These are phyloP conservation scores for Cladophialophora bantiana DNA, from an alignment of 2,329 filamentous ascomycete genomes.

Conservation along the genomic window DNA sequence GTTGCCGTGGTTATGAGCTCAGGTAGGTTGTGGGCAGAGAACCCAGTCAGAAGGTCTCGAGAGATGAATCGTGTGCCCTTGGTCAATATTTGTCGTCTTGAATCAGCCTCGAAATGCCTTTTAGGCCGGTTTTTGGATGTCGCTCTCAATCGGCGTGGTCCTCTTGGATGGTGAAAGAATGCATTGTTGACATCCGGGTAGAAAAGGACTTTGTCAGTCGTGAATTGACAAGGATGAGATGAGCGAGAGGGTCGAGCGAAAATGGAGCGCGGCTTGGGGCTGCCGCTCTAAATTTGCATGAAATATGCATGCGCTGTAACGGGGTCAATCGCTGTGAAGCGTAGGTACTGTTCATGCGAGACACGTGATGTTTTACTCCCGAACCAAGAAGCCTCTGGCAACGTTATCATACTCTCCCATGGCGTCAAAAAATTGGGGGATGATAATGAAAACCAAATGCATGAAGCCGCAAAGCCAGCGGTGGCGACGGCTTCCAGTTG, in stretches of 20 bases:
- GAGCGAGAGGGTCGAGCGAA: not conserved
- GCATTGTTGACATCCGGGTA: not conserved
- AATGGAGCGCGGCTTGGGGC: not conserved
- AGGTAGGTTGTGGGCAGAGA: not conserved
- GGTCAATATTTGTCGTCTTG: not conserved
- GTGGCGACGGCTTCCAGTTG: not conserved
- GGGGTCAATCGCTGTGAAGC: not conserved
- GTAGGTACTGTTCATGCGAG: too few relatives aligned
- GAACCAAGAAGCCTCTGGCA: not conserved
- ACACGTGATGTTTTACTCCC: too few relatives aligned
- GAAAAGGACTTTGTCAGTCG: not conserved
- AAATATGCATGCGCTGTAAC: not conserved
- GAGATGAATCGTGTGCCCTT: not conserved
- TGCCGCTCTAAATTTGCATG: not conserved
- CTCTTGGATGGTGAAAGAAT: not conserved
- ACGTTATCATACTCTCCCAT: not conserved
- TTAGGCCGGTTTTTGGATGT: not conserved
- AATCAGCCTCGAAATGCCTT: not conserved
- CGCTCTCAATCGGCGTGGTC: not conserved
- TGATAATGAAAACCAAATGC: not conserved
- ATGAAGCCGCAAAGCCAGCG: not conserved
- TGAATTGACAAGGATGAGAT: not conserved
- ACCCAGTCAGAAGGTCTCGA: not conserved
- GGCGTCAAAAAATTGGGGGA: not conserved
- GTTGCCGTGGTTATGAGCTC: not conserved